A percentile compares a stretch with the other conserved stretches of the same genome.
These are phyloP conservation scores for Botrytis squamosa DNA, from an alignment of 2,329 filamentous ascomycete species.

Conservation along the genomic window DNA sequence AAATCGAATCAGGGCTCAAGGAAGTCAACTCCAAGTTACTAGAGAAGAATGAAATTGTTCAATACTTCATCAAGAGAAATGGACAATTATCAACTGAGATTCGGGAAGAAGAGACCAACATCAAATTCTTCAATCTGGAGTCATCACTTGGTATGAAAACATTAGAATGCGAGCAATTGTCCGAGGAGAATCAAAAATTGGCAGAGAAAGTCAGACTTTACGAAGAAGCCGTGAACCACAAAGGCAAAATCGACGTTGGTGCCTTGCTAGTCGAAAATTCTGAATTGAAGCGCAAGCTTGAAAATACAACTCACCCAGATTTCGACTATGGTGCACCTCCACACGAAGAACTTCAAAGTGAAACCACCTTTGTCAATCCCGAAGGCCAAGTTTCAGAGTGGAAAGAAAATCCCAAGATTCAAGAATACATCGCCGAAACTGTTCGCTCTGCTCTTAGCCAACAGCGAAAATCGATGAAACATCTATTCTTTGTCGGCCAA, in stretches of 20 bases:
- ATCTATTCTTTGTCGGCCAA: conserved; percentile 20
- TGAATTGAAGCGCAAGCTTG: conserved; percentile 16
- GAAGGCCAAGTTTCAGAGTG: conserved; percentile 8
- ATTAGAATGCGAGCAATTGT: conserved; percentile 16
- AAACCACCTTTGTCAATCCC: conserved; percentile 14
- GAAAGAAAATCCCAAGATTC: conserved; percentile 17
- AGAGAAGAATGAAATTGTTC: conserved; percentile 21
- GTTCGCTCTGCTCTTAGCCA: conserved; percentile 15
- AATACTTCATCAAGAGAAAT: conserved; percentile 19
- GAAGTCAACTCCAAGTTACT: conserved; percentile 18
- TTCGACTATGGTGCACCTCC: conserved; percentile 8
- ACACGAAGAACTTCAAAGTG: conserved; percentile 18
- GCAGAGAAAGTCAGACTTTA: conserved; percentile 16
- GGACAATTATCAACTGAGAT: conserved; percentile 16
- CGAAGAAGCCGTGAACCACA: conserved; percentile 20
- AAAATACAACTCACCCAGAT: neutral
- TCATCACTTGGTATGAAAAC: conserved; percentile 17
- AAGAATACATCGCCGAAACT: conserved; percentile 16
- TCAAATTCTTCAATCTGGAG: conserved; percentile 15
- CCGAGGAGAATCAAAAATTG: conserved; percentile 17
- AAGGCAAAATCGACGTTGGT: conserved; percentile 21
- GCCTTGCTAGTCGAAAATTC: conserved; percentile 20
- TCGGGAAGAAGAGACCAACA: conserved; percentile 15
- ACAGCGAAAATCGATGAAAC: conserved; percentile 22
- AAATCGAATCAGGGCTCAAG: conserved; percentile 19